phyloP scores from a whole-genome alignment of 768 basidiomycete genomes.

The Leccinum barrowsii region DNA sequence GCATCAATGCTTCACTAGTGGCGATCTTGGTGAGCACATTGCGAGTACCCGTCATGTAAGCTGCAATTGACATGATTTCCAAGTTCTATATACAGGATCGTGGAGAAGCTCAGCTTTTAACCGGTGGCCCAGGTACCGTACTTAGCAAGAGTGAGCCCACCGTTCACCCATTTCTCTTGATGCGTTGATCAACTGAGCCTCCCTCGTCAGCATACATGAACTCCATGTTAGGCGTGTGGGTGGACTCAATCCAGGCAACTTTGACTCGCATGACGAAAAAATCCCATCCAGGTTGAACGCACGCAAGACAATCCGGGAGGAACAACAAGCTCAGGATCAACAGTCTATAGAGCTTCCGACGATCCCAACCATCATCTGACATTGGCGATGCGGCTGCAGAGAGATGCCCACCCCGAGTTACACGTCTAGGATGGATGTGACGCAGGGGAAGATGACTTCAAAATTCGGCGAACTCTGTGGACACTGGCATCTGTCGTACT shows the following conservation, averaged over 20 bases:
- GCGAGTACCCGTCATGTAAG: background rate
- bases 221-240: conserved; percentile 27
- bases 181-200: background rate
- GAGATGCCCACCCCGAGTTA: background rate
- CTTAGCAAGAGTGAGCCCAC: conserved; percentile 18
- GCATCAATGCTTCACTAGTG: conserved; percentile 10
- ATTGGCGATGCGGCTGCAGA: background rate
- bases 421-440: background rate
- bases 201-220: conserved; percentile 17
- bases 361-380: background rate
- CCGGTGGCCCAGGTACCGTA: conserved; percentile 7
- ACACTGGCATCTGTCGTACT: background rate
- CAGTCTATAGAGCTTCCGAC: background rate
- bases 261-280: background rate
- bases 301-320: conserved; percentile 17
- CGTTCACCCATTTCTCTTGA: background rate
- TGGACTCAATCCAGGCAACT: background rate
- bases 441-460: background rate
- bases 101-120: background rate
- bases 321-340: background rate
- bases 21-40: conserved; percentile 9
- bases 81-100: conserved; percentile 17
- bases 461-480: too few relatives aligned
- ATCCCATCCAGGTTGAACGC: conserved; percentile 12
- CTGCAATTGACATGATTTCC: background rate